Conservation (phyloP, 2,329 filamentous ascomycete genomes). For the Fusarium lateritium region DNA sequence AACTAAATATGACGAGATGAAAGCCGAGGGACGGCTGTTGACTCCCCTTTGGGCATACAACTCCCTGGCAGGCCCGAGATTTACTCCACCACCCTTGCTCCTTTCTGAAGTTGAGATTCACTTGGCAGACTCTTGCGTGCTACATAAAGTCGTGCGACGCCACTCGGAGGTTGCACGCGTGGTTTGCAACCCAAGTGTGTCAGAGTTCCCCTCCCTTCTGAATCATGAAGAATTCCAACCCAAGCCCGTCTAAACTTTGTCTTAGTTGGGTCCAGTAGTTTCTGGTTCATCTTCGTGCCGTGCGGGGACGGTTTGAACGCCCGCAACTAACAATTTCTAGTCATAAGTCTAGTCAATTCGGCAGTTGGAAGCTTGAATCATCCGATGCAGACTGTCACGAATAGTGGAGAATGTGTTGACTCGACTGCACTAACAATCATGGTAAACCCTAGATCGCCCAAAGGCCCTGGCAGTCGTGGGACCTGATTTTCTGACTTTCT, state of each 20-base stretch:
- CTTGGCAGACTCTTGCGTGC: not conserved
- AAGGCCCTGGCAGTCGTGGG: not conserved
- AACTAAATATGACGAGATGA: not conserved
- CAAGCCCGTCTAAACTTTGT: too few species aligned
- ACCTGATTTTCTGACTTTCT: constrained; percentile 1
- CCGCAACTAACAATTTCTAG: constrained; percentile 8
- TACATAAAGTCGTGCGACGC: constrained; percentile 9
- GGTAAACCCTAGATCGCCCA: constrained; percentile 4
- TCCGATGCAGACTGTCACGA: not conserved
- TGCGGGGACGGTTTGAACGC: not conserved
- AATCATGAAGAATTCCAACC: not conserved
- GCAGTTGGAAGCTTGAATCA: constrained; percentile 7
- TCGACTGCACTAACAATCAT: constrained; percentile 2
- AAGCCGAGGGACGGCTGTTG: constrained; percentile 24
- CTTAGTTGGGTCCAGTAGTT: not conserved
- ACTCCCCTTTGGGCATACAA: constrained; percentile 15
- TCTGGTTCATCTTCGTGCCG: not conserved
- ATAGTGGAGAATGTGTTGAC: constrained; percentile 1
- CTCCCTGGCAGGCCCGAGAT: constrained; percentile 12
- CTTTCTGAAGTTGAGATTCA: not conserved
- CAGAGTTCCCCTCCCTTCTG: not conserved
- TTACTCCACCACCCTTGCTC: constrained; percentile 13
- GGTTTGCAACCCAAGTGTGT: not conserved
- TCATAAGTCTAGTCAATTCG: not conserved
- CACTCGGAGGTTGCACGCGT: not conserved